Evolutionary conservation across 192 early-diverging fungal species (phyloP).

Genomic region (Podila clonocystis): DNA sequence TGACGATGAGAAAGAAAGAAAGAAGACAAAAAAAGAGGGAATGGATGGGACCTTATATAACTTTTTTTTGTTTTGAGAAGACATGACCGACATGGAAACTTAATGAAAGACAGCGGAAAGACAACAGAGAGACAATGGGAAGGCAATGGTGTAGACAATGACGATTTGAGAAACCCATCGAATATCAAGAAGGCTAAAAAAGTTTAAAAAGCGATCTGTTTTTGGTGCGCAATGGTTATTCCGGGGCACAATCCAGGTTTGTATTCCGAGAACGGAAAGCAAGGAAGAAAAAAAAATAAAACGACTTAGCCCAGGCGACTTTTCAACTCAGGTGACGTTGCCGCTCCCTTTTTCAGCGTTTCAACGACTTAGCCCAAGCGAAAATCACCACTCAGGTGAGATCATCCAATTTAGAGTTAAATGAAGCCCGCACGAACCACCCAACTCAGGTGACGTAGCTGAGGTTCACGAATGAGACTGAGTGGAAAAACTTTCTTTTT

Average conservation of each 20-base stretch:
- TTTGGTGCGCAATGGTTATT: not conserved
- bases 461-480: too few relatives aligned
- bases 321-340: slow-evolving; percentile 12
- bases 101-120: too few relatives aligned
- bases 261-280: slow-evolving; percentile 21
- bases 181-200: not conserved
- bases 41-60: too few relatives aligned
- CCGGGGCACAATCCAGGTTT: not conserved
- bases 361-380: slow-evolving; percentile 1
- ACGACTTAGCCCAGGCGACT: slow-evolving; percentile 9
- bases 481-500: too few relatives aligned
- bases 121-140: too few relatives aligned
- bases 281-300: slow-evolving; percentile 13
- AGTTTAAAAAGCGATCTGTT: not conserved
- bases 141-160: too few relatives aligned
- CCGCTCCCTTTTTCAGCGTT: too few relatives aligned
- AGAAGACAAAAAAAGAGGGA: not conserved
- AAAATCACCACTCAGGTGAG: slow-evolving; percentile 11
- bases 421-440: too few relatives aligned
- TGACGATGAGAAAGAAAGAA: not conserved
- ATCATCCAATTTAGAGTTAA: not conserved
- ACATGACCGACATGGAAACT: not conserved
- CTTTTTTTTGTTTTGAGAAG: too few relatives aligned
- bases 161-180: too few relatives aligned
- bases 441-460: too few relatives aligned